These are phyloP conservation scores for Emiliania huxleyi DNA, from an alignment of 78 protist genomes.

Conservation along the genomic window DNA sequence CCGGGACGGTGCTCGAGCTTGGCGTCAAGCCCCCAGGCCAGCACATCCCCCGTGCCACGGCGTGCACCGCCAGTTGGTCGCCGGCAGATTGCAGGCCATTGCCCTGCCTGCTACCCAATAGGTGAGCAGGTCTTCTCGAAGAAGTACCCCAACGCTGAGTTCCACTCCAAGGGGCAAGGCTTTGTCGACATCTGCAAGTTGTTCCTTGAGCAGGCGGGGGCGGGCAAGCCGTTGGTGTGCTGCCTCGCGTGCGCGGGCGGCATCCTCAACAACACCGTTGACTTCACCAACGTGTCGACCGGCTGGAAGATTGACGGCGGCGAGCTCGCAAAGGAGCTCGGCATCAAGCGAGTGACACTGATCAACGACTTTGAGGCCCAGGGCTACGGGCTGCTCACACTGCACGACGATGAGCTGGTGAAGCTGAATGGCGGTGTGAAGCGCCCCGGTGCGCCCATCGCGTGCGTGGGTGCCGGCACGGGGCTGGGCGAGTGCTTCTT, in stretches of 20 bases:
- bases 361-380: slow-evolving; percentile 22
- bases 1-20: no score
- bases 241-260: slow-evolving; percentile 30
- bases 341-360: neutral
- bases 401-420: neutral
- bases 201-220: neutral
- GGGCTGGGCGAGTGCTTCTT: slow-evolving; percentile 61
- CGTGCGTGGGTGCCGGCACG: slow-evolving; percentile 61
- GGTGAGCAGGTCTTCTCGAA: neutral
- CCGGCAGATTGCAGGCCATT: no score
- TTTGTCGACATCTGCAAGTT: neutral
- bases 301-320: neutral
- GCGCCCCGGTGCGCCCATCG: slow-evolving; percentile 35
- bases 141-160: neutral
- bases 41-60: no score
- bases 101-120: no score
- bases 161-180: no score
- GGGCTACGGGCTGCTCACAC: slow-evolving; percentile 59
- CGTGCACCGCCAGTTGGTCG: no score
- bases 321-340: neutral
- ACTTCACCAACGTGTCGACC: neutral
- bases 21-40: neutral
- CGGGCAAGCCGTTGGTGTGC: neutral
- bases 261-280: neutral
- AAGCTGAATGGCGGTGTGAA: slow-evolving; percentile 4